Percentiles rank a stretch among this genome's conserved stretches.
Evolutionary conservation across 345 rosid genomes (phyloP).

Genomic region (thale cress (Arabidopsis thaliana)): DNA sequence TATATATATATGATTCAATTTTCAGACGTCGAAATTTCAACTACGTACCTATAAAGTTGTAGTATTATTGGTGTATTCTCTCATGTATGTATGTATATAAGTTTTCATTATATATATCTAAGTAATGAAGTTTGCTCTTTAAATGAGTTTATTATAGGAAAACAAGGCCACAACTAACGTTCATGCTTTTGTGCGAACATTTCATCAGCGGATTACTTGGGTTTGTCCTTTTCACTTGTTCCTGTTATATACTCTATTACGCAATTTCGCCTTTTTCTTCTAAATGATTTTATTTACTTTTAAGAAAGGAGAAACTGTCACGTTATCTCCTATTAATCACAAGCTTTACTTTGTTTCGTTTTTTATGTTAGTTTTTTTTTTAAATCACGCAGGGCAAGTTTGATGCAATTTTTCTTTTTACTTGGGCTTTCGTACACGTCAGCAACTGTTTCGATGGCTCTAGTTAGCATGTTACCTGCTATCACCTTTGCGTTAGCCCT

Average conservation of each 20-base stretch:
- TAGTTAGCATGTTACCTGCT: constrained; percentile 68
- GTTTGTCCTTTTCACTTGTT: constrained; percentile 45
- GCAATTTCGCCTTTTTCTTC: neutral
- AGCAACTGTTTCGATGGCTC: constrained; percentile 66
- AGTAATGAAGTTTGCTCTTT: constrained; percentile 21
- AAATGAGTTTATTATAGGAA: constrained; percentile 52
- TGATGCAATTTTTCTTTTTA: constrained; percentile 71
- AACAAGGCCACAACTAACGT: constrained; percentile 60
- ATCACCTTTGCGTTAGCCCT: constrained; percentile 69
- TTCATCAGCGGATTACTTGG: constrained; percentile 76
- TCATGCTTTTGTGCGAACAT: constrained; percentile 52
- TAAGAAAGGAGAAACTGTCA: neutral
- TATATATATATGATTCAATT: neutral
- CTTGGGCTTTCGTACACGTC: constrained; percentile 75
- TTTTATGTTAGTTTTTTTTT: neutral
- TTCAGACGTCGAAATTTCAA: neutral
- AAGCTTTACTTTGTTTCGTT: constrained; percentile 18
- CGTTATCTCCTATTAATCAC: constrained; percentile 30
- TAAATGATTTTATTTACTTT: constrained; percentile 2
- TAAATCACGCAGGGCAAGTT: constrained; percentile 62
- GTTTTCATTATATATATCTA: neutral
- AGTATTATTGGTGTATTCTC: neutral
- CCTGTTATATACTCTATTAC: neutral
- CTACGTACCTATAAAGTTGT: neutral
- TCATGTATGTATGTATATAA: neutral